Evolutionary conservation across 108 stramenopile genomes (phyloP), one percentile per base, ranked within the genome.

Genomic region (Skeletonema costatum): DNA sequence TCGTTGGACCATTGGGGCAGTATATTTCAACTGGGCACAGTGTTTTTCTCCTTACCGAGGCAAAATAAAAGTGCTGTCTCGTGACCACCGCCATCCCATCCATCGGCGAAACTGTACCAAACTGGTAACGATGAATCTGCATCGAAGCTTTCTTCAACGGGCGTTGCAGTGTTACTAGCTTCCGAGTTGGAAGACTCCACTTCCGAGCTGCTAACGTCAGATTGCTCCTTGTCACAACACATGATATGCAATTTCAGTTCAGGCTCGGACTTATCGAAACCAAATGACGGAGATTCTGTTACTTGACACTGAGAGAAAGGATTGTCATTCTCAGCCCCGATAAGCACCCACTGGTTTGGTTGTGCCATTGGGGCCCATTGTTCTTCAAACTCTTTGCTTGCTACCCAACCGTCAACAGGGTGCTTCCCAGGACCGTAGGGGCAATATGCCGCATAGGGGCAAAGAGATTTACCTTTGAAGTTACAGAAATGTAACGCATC

Each of bases 1-100:
- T 56, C 10, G 30, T 8, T 6, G 76, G 76, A 14, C 69, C 69
- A 36, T 70, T 70, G 12, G 76, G 76, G 70, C 76, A 77, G 39
- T 64, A 70, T 16, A 69, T 69, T 33, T 48, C 17, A n/a, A 66
- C 33, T 64, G 76, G 69, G 21, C 76, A 77, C 2, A 77, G 30
- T 29, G 70, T 61, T 9, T 9, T 61, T 46, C 14, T 36, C 56
- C 42, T 58, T 50, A 19, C 59, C 66, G 56, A 44, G 62, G 59
- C 76, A 77, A 42, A 77, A 77, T 16, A 17, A 9, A 19, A 32
- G 12, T 0, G 69, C 76, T 31, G 50, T 19, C 9, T 70, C 63
- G 44, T 77, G 56, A 4, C 62, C 59, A 0, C 25, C 31, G 0
- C 76, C 76, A 36, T 33, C 7, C 76, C 76, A 77, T 46, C 76